phyloP scores from a whole-genome alignment of 257 asterid genomes.

The Nicotiana tomentosiformis region DNA sequence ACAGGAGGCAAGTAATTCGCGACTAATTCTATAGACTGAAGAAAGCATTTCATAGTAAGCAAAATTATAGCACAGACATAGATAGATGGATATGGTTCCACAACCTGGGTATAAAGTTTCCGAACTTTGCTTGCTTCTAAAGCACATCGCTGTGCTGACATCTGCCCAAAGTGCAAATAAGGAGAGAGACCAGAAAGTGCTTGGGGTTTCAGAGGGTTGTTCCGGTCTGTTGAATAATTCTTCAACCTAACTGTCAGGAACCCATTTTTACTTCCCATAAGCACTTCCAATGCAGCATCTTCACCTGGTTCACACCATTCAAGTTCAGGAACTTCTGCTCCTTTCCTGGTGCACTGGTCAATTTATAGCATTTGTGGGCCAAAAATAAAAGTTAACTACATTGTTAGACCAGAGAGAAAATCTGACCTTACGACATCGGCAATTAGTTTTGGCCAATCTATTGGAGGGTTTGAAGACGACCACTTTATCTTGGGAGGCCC shows the following conservation, averaged over 20 bases:
- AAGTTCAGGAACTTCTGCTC: constrained; percentile 95
- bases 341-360: constrained; percentile 52
- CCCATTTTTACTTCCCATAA: constrained; percentile 62
- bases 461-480: constrained; percentile 29
- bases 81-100: not conserved
- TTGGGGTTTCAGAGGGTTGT: constrained; percentile 80
- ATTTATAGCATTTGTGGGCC: constrained; percentile 15
- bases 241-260: constrained; percentile 64
- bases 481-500: constrained; percentile 41
- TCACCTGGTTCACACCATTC: constrained; percentile 98
- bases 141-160: constrained; percentile 91
- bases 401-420: constrained; percentile 6
- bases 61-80: not conserved
- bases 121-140: constrained; percentile 71
- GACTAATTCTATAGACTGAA: not conserved
- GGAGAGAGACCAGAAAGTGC: constrained; percentile 95
- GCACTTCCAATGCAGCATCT: constrained; percentile 59
- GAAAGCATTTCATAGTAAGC: not conserved
- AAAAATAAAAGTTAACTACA: constrained; percentile 5
- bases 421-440: constrained; percentile 59
- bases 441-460: constrained; percentile 69
- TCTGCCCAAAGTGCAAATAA: constrained; percentile 92
- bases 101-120: constrained; percentile 62
- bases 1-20: not conserved
- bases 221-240: constrained; percentile 68